A percentile compares a stretch with the other conserved stretches of the same genome.
Conservation (phyloP, 2,329 filamentous ascomycete species). For the Fusarium agapanthi region DNA sequence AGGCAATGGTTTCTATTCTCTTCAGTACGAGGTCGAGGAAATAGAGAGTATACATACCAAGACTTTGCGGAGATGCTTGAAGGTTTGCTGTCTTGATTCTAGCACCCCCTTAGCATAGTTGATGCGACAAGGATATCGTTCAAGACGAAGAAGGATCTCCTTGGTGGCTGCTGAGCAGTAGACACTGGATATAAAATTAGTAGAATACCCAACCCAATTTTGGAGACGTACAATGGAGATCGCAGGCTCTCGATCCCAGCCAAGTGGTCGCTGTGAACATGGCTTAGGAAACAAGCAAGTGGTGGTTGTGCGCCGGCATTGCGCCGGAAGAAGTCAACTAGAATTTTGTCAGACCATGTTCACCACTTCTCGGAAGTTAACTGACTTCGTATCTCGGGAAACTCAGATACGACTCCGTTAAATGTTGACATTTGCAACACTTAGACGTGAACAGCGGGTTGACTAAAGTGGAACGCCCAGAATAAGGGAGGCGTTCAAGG, state of each 20-base stretch:
- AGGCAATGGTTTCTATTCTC: slow-evolving; percentile 75
- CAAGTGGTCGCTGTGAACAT: slow-evolving; percentile 92
- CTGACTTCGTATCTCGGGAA: slow-evolving; percentile 77
- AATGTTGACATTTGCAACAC: slow-evolving; percentile 75
- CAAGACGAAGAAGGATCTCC: slow-evolving; percentile 81
- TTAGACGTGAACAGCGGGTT: not conserved
- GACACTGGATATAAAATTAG: slow-evolving; percentile 56
- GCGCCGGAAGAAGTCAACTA: slow-evolving; percentile 83
- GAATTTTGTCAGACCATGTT: not conserved
- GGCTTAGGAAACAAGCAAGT: slow-evolving; percentile 87
- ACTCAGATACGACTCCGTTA: slow-evolving; percentile 76
- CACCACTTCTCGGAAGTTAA: not conserved
- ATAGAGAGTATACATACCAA: slow-evolving; percentile 55
- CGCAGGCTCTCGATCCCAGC: slow-evolving; percentile 79
- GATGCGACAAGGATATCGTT: slow-evolving; percentile 81
- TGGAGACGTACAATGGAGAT: slow-evolving; percentile 70
- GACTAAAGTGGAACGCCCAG: not conserved
- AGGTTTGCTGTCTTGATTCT: slow-evolving; percentile 77
- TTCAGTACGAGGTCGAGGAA: not conserved
- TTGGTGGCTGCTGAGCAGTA: slow-evolving; percentile 89
- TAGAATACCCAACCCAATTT: too few relatives aligned
- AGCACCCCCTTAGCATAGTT: slow-evolving; percentile 82
- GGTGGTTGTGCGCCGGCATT: slow-evolving; percentile 65
- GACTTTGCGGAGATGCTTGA: slow-evolving; percentile 76
- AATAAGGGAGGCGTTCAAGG: not conserved